Conservation (phyloP, 2,329 filamentous ascomycete species). For the Phaeosphaeria sp. region DNA sequence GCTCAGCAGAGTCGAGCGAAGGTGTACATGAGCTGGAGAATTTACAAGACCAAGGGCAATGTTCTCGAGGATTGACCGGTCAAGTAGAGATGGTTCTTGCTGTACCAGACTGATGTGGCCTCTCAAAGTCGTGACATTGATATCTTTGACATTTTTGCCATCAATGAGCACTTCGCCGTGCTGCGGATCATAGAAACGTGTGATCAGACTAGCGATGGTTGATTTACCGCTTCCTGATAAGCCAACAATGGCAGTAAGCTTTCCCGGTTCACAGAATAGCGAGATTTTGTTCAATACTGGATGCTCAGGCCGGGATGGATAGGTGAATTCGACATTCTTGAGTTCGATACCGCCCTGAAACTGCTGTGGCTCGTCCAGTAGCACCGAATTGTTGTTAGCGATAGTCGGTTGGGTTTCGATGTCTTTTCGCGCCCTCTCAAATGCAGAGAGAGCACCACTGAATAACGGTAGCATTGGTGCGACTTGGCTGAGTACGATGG, state of each 20-base stretch:
- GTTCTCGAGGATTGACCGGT: constrained; percentile 62
- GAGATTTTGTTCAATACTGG: constrained; percentile 48
- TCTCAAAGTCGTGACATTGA: constrained; percentile 48
- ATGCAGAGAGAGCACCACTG: constrained; percentile 60
- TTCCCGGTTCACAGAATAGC: constrained; percentile 46
- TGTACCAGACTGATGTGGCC: constrained; percentile 54
- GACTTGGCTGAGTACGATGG: constrained; percentile 55
- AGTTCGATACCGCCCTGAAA: constrained; percentile 58
- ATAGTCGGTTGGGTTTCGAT: constrained; percentile 58
- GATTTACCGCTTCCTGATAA: constrained; percentile 53
- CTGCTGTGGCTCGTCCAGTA: constrained; percentile 29
- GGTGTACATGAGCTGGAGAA: constrained; percentile 44
- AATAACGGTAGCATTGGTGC: constrained; percentile 60
- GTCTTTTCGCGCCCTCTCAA: constrained; percentile 64
- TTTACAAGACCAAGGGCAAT: constrained; percentile 60
- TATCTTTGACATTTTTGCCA: constrained; percentile 55
- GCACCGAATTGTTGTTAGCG: constrained; percentile 41
- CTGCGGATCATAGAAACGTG: constrained; percentile 51
- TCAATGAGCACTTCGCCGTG: constrained; percentile 64
- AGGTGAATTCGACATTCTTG: constrained; percentile 50
- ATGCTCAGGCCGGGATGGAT: constrained; percentile 50
- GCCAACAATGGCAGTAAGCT: constrained; percentile 53
- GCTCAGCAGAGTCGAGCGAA: constrained; percentile 58
- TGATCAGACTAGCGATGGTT: constrained; percentile 49
- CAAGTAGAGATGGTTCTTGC: constrained; percentile 60